phyloP scores from a whole-genome alignment of 1,284 basidiomycete species.

The Puccinia brachypodii region DNA sequence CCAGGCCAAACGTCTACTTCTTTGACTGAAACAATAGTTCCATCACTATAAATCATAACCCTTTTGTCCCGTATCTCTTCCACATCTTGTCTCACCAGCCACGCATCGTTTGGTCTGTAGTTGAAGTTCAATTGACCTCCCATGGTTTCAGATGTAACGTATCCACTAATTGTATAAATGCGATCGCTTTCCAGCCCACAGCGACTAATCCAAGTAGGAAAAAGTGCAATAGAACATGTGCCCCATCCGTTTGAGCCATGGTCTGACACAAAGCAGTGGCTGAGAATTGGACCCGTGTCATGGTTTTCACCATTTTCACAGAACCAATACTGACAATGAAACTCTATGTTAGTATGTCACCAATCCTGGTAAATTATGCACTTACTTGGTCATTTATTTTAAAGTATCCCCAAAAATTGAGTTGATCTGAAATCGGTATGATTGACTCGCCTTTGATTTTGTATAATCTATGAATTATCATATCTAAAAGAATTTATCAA shows the following conservation, averaged over 20 bases:
- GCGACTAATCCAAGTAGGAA: not conserved
- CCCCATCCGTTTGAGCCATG: not conserved
- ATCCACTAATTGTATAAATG: not conserved
- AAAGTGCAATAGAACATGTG: not conserved
- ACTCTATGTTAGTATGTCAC: not conserved
- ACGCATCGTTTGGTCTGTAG: not conserved
- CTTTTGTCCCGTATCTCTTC: not conserved
- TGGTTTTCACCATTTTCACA: not conserved
- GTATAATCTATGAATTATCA: not conserved
- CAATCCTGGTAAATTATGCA: not conserved
- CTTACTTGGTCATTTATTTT: not conserved
- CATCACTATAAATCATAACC: not conserved
- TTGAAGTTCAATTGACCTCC: not conserved
- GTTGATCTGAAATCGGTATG: not conserved
- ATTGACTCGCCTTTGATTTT: not conserved
- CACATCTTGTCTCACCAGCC: not conserved
- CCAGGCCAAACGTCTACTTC: not conserved
- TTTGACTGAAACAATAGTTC: not conserved
- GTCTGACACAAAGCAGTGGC: not conserved
- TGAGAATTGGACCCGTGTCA: too few relatives aligned
- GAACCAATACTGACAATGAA: not conserved
- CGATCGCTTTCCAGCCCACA: not conserved
- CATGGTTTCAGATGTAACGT: not conserved
- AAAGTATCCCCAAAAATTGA: not conserved
- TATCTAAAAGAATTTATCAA: not conserved